Evolutionary conservation across 208 protist genomes (phyloP).

Genomic region (Trypanosoma theileri): DNA sequence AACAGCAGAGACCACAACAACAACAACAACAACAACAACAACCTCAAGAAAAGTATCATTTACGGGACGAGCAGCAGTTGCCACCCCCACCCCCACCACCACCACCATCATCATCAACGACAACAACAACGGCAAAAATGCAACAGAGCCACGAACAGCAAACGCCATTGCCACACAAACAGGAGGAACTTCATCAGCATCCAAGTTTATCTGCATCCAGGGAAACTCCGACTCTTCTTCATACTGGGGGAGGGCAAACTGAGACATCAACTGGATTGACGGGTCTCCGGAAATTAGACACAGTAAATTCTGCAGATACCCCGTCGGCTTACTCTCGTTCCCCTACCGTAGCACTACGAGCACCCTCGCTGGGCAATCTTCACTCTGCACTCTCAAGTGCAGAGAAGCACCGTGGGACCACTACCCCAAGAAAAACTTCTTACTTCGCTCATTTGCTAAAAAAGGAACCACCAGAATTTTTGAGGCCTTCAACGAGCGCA

Average conservation of each 20-base stretch:
- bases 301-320: neutral
- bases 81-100: neutral
- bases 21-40: neutral
- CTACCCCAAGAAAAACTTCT: slow-evolving; percentile 4
- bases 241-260: no score
- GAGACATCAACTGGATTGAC: no score
- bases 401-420: neutral
- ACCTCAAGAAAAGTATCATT: neutral
- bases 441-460: slow-evolving; percentile 32
- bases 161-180: no score
- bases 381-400: neutral
- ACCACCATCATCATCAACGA: no score
- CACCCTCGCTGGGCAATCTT: slow-evolving; percentile 3
- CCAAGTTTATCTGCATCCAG: no score
- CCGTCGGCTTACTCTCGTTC: neutral
- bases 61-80: neutral
- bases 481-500: slow-evolving; percentile 13
- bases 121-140: no score
- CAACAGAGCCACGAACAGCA: no score
- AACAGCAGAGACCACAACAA: neutral
- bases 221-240: no score
- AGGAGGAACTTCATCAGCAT: no score
- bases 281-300: no score
- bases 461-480: slow-evolving; percentile 34
- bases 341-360: neutral